Percentiles rank a stretch among this genome's conserved stretches.
These are phyloP conservation scores for Selaginella tamariscina DNA, from an alignment of 75 land plant species.

Conservation along the genomic window DNA sequence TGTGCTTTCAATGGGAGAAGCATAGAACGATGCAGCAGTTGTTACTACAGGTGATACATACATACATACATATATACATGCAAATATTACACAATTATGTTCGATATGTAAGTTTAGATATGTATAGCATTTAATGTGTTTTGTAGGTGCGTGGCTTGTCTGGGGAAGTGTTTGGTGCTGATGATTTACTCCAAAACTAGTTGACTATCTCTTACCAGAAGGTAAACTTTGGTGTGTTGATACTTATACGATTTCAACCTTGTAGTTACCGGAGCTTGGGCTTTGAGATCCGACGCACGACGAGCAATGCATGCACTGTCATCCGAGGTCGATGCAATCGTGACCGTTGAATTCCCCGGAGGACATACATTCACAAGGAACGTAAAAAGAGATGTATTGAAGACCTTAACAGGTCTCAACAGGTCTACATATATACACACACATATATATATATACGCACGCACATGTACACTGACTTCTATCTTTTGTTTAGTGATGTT, in stretches of 20 bases:
- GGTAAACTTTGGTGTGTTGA: too few species aligned
- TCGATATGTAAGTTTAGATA: too few species aligned
- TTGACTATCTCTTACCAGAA: constrained; percentile 37
- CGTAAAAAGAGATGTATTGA: constrained; percentile 39
- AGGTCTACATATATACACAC: too few species aligned
- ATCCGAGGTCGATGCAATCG: constrained; percentile 20
- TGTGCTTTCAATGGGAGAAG: constrained; percentile 74
- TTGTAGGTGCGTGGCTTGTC: constrained; percentile 48
- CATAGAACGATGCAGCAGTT: constrained; percentile 51
- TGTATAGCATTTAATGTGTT: too few species aligned
- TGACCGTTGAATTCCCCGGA: constrained; percentile 37
- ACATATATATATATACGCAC: too few species aligned
- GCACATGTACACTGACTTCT: too few species aligned
- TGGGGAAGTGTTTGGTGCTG: constrained; percentile 49
- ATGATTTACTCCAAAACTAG: constrained; percentile 54
- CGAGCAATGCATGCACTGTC: constrained; percentile 63
- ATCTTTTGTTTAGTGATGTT: too few species aligned
- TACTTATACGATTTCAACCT: too few species aligned
- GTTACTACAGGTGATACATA: constrained; percentile 68
- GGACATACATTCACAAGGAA: constrained; percentile 29
- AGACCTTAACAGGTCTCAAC: too few species aligned
- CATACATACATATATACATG: too few species aligned
- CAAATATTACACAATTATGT: too few species aligned
- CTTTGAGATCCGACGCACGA: constrained; percentile 41
- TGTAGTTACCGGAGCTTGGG: constrained; percentile 19